A percentile compares a stretch with the other conserved stretches of the same genome.
Conservation (phyloP, 2,329 filamentous ascomycete species). For the Zymoseptoria ardabiliae region DNA sequence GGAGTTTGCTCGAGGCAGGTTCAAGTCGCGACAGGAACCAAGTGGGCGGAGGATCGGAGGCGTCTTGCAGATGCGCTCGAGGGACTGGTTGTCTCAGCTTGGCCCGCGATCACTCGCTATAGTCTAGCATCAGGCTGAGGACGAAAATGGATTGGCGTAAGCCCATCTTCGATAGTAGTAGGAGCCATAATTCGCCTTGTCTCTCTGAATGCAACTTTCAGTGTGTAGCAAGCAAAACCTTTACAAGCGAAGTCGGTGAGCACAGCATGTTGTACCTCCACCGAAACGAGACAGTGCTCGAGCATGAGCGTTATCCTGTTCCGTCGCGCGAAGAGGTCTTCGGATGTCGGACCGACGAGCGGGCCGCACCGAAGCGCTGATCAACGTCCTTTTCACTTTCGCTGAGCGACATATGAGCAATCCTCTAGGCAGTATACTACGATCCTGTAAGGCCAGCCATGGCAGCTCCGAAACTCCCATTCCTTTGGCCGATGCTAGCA, state of each 20-base stretch:
- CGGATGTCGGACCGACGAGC: neutral
- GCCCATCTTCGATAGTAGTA: neutral
- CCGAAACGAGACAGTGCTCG: neutral
- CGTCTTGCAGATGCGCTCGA: neutral
- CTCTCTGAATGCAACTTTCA: neutral
- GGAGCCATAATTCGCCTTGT: neutral
- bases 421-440: neutral
- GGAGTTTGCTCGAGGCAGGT: neutral
- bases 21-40: neutral
- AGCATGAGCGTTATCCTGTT: neutral
- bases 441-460: slow-evolving; percentile 20
- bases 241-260: neutral
- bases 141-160: neutral
- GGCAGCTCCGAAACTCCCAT: slow-evolving; percentile 39
- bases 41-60: neutral
- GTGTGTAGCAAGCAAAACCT: neutral
- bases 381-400: neutral
- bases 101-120: neutral
- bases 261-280: neutral
- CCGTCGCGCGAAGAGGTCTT: neutral
- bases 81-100: neutral
- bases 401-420: neutral
- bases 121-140: neutral
- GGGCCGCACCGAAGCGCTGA: neutral
- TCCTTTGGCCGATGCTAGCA: slow-evolving; percentile 42